Evolutionary conservation across 2,329 filamentous ascomycete genomes (phyloP), one percentile per base, ranked within the genome.

Genomic region (Cordyceps farinosa): DNA sequence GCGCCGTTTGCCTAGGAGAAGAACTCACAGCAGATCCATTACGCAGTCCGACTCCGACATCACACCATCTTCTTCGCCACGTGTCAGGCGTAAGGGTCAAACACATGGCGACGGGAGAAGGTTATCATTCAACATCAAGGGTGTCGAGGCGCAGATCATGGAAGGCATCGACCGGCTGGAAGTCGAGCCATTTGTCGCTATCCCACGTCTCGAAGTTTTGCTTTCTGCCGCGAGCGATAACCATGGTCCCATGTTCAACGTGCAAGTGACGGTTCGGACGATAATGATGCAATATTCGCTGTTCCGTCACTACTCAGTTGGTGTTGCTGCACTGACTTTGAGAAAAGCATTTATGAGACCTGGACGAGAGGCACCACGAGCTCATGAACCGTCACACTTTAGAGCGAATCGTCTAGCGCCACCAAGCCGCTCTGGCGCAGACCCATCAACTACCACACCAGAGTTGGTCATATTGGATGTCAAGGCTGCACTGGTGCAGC

Each of bases 301-400:
- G 0, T 97, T 96, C 74, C 89, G 93, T 3, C 93, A 97, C 72
- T 99, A 97, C 72, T 90, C 93, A 0, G 83, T 96, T 32, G 90
- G 92, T 1, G 87, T 98, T 65, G 95, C 94, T 9, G 79, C 84
- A 30, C 88, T 87, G 72, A 91, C 96, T 3, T 75, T 99, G 30
- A 83, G 83, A 61, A 87, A 87, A 70, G 89, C 90, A 0, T 90
- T 93, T 66, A 75, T 85, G 73, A 80, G 77, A 64, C 82, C 83
- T 1, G 76, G 77, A 44, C 76, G 75, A 32, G 81, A 83, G 64
- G 50, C 69, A n/a, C 70, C 73, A 8, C 67, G 71, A 64, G 72
- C 58, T 50, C 74, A 66, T 67, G 75, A 72, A 69, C 73, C 70
- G 68, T 73, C 69, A 66, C 68, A 64, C 34, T 63, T 66, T 45